Evolutionary conservation across 192 early-diverging fungal species (phyloP).

Genomic region (Phycomyces nitens): DNA sequence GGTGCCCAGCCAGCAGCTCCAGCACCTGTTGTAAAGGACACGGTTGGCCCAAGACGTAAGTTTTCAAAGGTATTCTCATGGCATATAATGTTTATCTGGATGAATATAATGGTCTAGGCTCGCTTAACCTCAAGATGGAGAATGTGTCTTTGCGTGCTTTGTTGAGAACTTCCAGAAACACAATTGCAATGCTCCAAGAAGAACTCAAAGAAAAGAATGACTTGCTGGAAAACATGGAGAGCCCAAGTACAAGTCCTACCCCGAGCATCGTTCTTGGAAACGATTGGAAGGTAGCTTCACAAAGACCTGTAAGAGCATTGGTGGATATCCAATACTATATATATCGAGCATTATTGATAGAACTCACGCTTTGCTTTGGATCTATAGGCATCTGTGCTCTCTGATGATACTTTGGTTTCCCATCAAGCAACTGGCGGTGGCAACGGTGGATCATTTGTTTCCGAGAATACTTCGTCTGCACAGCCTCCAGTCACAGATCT

Average conservation of each 20-base stretch:
- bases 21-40: not conserved
- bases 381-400: too few species aligned
- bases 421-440: slow-evolving; percentile 4
- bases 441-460: slow-evolving; percentile 19
- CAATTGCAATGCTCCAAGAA: slow-evolving; percentile 67
- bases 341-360: too few species aligned
- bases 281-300: slow-evolving; percentile 21
- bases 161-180: slow-evolving; percentile 67
- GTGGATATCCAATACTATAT: too few species aligned
- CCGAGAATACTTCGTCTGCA: not conserved
- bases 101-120: not conserved
- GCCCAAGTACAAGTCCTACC: not conserved
- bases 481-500: not conserved
- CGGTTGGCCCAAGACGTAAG: not conserved
- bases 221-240: not conserved
- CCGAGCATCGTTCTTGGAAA: slow-evolving; percentile 23
- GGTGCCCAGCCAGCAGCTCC: not conserved
- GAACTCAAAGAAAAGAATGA: slow-evolving; percentile 54
- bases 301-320: not conserved
- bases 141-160: slow-evolving; percentile 40
- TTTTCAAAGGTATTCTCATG: too few species aligned
- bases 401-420: too few species aligned
- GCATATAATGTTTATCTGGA: too few species aligned
- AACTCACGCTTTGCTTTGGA: too few species aligned
- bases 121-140: slow-evolving; percentile 17